A percentile compares a stretch with the other conserved stretches of the same genome.
Evolutionary conservation across 352 stramenopile genomes (phyloP).

Genomic region (Phytopythium vexans): DNA sequence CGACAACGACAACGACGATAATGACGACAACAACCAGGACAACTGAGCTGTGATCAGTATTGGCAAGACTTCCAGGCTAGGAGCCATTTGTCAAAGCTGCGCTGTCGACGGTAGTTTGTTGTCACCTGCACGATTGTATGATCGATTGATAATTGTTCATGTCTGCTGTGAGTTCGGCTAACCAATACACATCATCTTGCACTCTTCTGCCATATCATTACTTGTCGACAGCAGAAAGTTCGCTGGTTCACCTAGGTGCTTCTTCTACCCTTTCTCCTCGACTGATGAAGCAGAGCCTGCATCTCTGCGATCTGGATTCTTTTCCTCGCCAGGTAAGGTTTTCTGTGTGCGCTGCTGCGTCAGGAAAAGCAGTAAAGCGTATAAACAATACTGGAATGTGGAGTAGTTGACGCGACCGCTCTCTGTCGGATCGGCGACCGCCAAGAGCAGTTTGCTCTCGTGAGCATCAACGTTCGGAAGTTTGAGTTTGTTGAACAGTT

Average conservation of each 20-base stretch:
- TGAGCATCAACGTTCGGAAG: constrained; percentile 17
- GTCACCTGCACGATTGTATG: no score
- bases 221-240: no score
- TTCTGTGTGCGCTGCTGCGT: constrained; percentile 17
- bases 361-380: constrained; percentile 35
- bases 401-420: constrained; percentile 59
- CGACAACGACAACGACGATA: constrained; percentile 5
- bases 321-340: no score
- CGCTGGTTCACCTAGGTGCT: no score
- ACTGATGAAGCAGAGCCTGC: no score
- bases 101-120: no score
- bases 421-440: constrained; percentile 37
- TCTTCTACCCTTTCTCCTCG: no score
- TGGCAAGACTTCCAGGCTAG: not conserved
- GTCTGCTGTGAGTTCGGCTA: no score
- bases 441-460: constrained; percentile 28
- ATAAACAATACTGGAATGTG: constrained; percentile 51
- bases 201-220: no score
- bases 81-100: not conserved
- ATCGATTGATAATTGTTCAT: no score
- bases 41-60: not conserved
- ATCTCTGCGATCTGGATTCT: no score
- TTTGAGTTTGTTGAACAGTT: constrained; percentile 15
- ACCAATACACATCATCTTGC: no score
- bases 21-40: constrained; percentile 3